A percentile compares a stretch with the other conserved stretches of the same genome.
These are phyloP conservation scores for Gossypium ekmanianum DNA, from an alignment of 345 rosid species.

Conservation along the genomic window DNA sequence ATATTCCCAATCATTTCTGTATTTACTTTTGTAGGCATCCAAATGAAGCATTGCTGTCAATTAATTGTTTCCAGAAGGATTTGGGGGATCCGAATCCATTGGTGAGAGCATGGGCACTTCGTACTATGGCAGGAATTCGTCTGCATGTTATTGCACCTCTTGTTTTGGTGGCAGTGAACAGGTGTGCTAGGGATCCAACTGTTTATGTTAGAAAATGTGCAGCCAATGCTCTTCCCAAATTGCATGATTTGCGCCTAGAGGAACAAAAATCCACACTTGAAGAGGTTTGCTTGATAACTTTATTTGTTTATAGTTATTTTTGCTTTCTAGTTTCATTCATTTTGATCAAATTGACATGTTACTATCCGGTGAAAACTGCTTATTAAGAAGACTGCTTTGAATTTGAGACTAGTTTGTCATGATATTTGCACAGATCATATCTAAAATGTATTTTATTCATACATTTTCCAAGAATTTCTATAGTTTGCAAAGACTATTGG, in stretches of 20 bases:
- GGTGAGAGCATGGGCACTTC: slow-evolving; percentile 97
- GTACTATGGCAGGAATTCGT: slow-evolving; percentile 94
- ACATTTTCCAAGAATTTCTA: background rate
- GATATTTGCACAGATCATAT: background rate
- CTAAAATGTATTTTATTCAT: background rate
- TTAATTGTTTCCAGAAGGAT: slow-evolving; percentile 92
- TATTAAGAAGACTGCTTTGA: too few species aligned
- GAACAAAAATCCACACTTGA: slow-evolving; percentile 67
- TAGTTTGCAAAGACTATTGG: background rate
- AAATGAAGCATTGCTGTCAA: slow-evolving; percentile 88
- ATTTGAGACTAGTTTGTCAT: background rate
- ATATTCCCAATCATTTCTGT: background rate
- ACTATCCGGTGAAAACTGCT: too few species aligned
- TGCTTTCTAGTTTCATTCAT: background rate
- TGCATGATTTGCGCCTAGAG: slow-evolving; percentile 73
- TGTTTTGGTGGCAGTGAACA: slow-evolving; percentile 73
- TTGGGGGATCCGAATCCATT: slow-evolving; percentile 92
- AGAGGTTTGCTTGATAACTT: slow-evolving; percentile 53
- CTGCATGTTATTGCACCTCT: slow-evolving; percentile 83
- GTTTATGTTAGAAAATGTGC: slow-evolving; percentile 92
- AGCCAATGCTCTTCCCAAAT: slow-evolving; percentile 93
- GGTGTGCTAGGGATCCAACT: slow-evolving; percentile 88
- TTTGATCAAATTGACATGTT: background rate
- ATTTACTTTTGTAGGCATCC: slow-evolving; percentile 65
- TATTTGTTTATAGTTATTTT: background rate